Percentiles rank a stretch among this genome's conserved stretches.
Conservation (phyloP, 164 flowering plant genomes). For the Aristolochia fimbriata region DNA sequence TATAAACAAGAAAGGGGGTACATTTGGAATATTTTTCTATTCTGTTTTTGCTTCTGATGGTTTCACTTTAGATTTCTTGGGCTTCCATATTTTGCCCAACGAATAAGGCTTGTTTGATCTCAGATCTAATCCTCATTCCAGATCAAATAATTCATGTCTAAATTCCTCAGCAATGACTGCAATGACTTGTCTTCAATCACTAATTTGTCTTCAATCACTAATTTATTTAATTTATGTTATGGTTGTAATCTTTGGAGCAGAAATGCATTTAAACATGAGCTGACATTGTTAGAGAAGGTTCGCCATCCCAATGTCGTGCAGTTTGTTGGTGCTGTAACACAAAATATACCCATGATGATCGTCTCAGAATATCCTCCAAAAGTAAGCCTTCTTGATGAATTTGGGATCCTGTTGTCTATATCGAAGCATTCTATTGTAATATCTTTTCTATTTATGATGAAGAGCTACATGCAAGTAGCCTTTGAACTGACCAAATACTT, state of each 20-base stretch:
- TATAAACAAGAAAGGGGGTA: no score
- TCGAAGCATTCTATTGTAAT: no score
- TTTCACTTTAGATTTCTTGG: no score
- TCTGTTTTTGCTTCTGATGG: no score
- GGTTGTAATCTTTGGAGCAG: conserved; percentile 22
- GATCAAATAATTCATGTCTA: neutral
- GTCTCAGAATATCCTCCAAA: conserved; percentile 78
- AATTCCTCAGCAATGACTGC: neutral
- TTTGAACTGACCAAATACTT: neutral
- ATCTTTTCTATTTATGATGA: no score
- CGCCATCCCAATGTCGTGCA: conserved; percentile 96
- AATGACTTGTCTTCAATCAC: no score
- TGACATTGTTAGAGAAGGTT: conserved; percentile 64
- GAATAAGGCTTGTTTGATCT: neutral
- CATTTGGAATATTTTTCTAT: no score
- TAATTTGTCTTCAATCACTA: no score
- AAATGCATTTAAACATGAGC: conserved; percentile 67
- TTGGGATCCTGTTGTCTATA: no score
- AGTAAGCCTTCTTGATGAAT: conserved; percentile 28
- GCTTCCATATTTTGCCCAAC: neutral
- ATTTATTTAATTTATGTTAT: no score
- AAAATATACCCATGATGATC: conserved; percentile 96
- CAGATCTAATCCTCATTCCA: neutral
- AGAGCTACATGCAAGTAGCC: no score
- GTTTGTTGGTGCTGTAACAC: conserved; percentile 99